Base-by-base conservation (phyloP, 2,329 filamentous ascomycete genomes). In the Xylaria sp. region DNA sequence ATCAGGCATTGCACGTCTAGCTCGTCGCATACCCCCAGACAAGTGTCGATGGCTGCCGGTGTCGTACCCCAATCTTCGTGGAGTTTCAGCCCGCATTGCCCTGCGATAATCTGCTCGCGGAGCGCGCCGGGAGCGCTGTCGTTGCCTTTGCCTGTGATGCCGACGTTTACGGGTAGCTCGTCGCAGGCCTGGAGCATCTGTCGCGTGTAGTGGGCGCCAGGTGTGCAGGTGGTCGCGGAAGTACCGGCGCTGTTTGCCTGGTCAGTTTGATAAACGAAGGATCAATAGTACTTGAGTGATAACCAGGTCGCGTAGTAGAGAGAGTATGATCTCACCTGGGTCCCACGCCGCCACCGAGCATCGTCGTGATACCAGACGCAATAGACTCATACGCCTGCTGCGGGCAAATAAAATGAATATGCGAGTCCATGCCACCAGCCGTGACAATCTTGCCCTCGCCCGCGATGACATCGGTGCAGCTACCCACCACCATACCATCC, bases 21-120 rank as follows among this genome's bases (percentile, higher is more conserved):
- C 77, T 97, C 91, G 75, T 98, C 95, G 78, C 94, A 97, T 50
- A 97, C 91, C 0, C 82, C 82, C 12, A 97, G 86, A 76, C 95
- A 97, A 1, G 91, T 86, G 79, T 98, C 94, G 76, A 98, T 98
- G 25, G 93, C 94, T 1, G 93, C 91, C 0, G 95, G 95, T 0
- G 95, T 97, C 25, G 87, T 90, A 61, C 95, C 95, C 95, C 95
- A 98, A 80, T 98, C 95, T 81, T 98, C 95, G 79, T 98, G 95
- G 7, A 98, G 85, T 80, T 98, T 98, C 68, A 98, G 86, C 8
- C 95, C 95, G 73, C 93, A 95, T 0, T 91, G 94, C 10, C 95
- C 95, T 0, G 95, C 95, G 63, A 87, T 82, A 65, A 93, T 86
- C 80, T 97, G 93, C 73, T 97, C 93, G 57, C 89, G 87, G 2